Evolutionary conservation across 495 filamentous ascomycete genomes (phyloP), one percentile per base, ranked within the genome.

Genomic region (Tirmania nivea): DNA sequence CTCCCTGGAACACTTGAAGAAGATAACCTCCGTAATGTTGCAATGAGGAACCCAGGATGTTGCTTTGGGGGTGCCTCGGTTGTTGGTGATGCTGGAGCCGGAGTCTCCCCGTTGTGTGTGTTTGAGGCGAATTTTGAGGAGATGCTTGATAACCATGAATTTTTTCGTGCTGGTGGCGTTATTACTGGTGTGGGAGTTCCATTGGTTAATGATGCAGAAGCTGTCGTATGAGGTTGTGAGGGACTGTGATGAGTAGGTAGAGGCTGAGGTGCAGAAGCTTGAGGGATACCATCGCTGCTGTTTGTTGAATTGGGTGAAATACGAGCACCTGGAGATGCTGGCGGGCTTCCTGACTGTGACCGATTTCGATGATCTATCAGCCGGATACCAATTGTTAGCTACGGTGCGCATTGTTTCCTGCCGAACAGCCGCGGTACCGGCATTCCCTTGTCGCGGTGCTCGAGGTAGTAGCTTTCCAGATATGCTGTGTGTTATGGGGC

Each of bases 111-210:
- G 66, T 67, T 34, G 70, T 68, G 49, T 19, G 65, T 52, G 69
- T 68, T 36, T 71, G 75, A 76, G 8, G 84, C 86, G 68, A 97
- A 94, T 62, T 90, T 95, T 55, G 86, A 92, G 57, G 86, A 93
- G 52, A 95, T 73, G 57, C 76, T 92, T 34, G 83, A 85, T 55
- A 97, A 83, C 89, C 89, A 97, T 19, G 87, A 93, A 42, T 77
- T 81, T 54, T 81, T 72, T 53, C 86, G 71, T 12, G 56, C 54
- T 10, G 37, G 20, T 42, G 50, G 14, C 8, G 31, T 12, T 1
- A 31, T 31, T 31, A 31, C 25, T 31, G 25, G 25, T 5, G 25
- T 31, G 25, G 25, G 25, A 31, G 25, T 48, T 1, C 25, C 49
- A 42, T 39, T 50, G 47, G 17, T 54, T 14, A 59, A 52, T 1